Percentiles rank a stretch among this genome's conserved stretches.
phyloP scores from a whole-genome alignment of 2,329 filamentous ascomycete genomes.

The Colletotrichum navitas region DNA sequence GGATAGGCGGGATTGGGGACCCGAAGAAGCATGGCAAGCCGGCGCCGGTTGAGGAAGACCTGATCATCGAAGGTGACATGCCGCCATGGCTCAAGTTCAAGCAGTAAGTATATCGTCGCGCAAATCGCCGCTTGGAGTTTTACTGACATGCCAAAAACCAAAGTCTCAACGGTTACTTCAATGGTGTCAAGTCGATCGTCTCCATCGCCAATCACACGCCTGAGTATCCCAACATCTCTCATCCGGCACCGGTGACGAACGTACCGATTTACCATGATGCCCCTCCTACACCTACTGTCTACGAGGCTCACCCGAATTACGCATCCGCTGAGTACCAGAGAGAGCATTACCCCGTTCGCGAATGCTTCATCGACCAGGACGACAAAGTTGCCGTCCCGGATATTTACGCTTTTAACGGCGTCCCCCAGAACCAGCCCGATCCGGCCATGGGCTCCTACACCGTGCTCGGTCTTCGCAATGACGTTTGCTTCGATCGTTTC shows the following conservation, averaged over 20 bases:
- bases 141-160: slow-evolving; percentile 24
- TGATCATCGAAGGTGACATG: slow-evolving; percentile 48
- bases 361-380: slow-evolving; percentile 74
- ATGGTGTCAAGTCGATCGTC: slow-evolving; percentile 80
- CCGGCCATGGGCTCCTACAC: slow-evolving; percentile 82
- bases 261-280: slow-evolving; percentile 51
- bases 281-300: slow-evolving; percentile 59
- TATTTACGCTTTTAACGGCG: slow-evolving; percentile 75
- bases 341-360: slow-evolving; percentile 65
- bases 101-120: slow-evolving; percentile 54
- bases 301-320: slow-evolving; percentile 77
- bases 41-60: slow-evolving; percentile 56
- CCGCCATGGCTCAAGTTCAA: slow-evolving; percentile 56
- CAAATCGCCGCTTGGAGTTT: no score
- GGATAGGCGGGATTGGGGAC: slow-evolving; percentile 34
- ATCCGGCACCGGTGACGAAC: slow-evolving; percentile 50
- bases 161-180: slow-evolving; percentile 85
- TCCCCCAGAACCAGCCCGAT: slow-evolving; percentile 82
- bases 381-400: slow-evolving; percentile 70
- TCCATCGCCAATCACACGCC: slow-evolving; percentile 72
- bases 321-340: slow-evolving; percentile 66
- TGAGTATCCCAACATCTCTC: slow-evolving; percentile 74
- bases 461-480: slow-evolving; percentile 78
- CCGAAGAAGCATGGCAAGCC: slow-evolving; percentile 43
- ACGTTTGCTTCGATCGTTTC: slow-evolving; percentile 90